Evolutionary conservation across 495 filamentous ascomycete genomes (phyloP).

Genomic region (Endocarpon pusillum): DNA sequence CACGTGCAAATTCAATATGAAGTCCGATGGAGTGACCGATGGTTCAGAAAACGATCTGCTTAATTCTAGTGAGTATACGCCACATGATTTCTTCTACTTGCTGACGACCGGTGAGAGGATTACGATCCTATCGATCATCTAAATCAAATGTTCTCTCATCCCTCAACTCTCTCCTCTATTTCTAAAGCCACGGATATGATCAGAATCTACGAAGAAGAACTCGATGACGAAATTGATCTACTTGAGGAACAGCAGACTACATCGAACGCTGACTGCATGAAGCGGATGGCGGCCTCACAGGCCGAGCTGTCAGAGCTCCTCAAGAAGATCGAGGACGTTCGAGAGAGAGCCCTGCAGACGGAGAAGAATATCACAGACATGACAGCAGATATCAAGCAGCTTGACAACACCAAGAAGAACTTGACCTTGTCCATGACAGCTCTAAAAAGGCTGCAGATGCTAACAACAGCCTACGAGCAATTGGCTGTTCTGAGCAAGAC

Average conservation of each 20-base stretch:
- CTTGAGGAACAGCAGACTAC: conserved; percentile 69
- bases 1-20: not conserved
- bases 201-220: conserved; percentile 61
- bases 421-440: conserved; percentile 96
- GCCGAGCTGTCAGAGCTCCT: conserved; percentile 78
- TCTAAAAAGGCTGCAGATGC: conserved; percentile 91
- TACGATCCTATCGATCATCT: conserved; percentile 90
- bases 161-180: conserved; percentile 69
- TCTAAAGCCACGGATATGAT: conserved; percentile 53
- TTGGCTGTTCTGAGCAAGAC: conserved; percentile 67
- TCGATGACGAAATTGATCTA: conserved; percentile 60
- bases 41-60: not conserved
- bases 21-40: not conserved
- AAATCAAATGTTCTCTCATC: conserved; percentile 85
- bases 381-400: conserved; percentile 96
- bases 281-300: conserved; percentile 80
- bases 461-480: conserved; percentile 96
- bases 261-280: conserved; percentile 71
- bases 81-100: not conserved
- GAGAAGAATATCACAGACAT: conserved; percentile 95
- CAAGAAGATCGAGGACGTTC: conserved; percentile 87
- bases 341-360: conserved; percentile 74
- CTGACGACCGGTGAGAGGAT: conserved; percentile 38
- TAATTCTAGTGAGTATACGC: not conserved
- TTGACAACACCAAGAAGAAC: conserved; percentile 93